These are phyloP conservation scores for Hypoxylon sp. DNA, from an alignment of 2,329 filamentous ascomycete genomes.

Conservation along the genomic window DNA sequence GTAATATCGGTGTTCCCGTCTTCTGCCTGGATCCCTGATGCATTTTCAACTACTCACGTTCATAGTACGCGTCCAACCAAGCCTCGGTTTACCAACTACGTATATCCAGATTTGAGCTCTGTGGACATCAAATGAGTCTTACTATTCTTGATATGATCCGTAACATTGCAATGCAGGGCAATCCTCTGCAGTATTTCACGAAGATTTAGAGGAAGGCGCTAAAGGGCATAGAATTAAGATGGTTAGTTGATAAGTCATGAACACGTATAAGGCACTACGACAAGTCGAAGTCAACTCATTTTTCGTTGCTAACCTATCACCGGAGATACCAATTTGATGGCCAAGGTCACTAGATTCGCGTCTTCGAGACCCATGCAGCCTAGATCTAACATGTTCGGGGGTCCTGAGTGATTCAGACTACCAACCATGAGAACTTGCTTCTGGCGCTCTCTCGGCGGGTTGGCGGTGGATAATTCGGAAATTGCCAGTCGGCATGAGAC, in stretches of 20 bases:
- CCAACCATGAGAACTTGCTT: neutral
- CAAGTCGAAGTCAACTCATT: neutral
- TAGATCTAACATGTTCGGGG: slow-evolving; percentile 28
- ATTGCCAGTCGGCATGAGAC: slow-evolving; percentile 19
- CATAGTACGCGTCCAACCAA: neutral
- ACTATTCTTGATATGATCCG: slow-evolving; percentile 3
- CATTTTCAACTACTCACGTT: neutral
- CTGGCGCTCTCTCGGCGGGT: slow-evolving; percentile 9
- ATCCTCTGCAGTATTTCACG: neutral
- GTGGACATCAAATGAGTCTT: slow-evolving; percentile 11
- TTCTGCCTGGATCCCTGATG: neutral
- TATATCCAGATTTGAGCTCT: neutral
- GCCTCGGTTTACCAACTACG: neutral
- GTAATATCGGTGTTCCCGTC: neutral
- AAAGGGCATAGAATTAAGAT: neutral
- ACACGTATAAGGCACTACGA: neutral
- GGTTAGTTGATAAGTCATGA: neutral
- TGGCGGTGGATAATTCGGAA: slow-evolving; percentile 25
- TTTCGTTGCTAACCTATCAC: neutral
- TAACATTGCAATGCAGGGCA: neutral
- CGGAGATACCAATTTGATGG: slow-evolving; percentile 10
- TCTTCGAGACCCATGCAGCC: slow-evolving; percentile 29
- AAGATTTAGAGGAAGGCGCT: neutral
- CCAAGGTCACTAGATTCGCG: slow-evolving; percentile 21
- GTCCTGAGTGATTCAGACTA: slow-evolving; percentile 14